Base-by-base conservation (phyloP, 768 basidiomycete species). In the Suillus americanus region DNA sequence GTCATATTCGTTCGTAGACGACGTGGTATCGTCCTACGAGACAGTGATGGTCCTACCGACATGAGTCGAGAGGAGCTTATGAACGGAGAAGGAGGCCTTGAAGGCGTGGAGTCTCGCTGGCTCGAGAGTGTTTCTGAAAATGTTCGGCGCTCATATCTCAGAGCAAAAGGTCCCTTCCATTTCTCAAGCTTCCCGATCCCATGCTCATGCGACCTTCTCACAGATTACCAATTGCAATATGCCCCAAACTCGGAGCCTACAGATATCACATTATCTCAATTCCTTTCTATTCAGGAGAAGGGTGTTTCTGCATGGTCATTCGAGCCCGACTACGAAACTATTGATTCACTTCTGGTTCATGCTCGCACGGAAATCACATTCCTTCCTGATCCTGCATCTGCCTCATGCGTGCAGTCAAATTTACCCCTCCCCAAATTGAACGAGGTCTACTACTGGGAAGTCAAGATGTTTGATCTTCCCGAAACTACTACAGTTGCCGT, bases 281-380 rank as follows among this genome's bases (percentile, higher is more conserved):
- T 99, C 79, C 88, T 99, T 25, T 95, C 96, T 33, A 99, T 99
- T 64, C 97, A 99, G 75, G 97, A 99, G 79, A 99, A 99, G 73
- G 97, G 97, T 68, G 97, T 99, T 53, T 97, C 96, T 33, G 97
- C 97, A 20, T 99, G 97, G 97, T 95, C 89, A 45, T 99, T 99
- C 74, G 97, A 99, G 76, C 97, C 97, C 41, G 97, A 99, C 75
- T 98, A 96, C 74, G 96, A 99, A 78, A 90, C 94, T 61, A 87
- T 95, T 74, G 90, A 92, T 67, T 94, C 93, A 9, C 83, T 99
- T 53, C 85, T 98, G 48, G 97, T 99, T 59, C 95, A 97, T 71
- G 89, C 93, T 25, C 89, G 97, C 57, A 99, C 97, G 0, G 97
- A 99, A 79, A 91, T 99, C 70, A 97, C 96, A 7, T 99, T 99